Evolutionary conservation across 805 yeast genomes (phyloP).

Genomic region (Cyberlindnera mississippiensis): DNA sequence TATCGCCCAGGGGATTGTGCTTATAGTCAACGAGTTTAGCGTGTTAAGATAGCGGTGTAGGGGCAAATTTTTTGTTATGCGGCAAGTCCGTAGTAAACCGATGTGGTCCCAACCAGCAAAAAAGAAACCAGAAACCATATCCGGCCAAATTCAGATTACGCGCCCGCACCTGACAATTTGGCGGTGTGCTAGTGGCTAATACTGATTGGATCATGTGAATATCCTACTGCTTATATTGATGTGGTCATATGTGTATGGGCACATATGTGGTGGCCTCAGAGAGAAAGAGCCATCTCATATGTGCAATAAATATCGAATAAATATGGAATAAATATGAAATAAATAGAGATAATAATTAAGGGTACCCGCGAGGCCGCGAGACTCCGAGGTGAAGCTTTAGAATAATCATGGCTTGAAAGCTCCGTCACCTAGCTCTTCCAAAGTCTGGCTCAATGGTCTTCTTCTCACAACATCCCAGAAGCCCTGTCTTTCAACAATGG

Average conservation of each 20-base stretch:
- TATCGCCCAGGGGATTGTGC: background rate
- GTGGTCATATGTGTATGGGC: background rate
- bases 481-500: constrained; percentile 40
- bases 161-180: constrained; percentile 3
- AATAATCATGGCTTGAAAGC: constrained; percentile 22
- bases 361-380: too few species aligned
- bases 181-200: constrained; percentile 1
- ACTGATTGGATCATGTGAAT: background rate
- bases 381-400: background rate
- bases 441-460: constrained; percentile 77
- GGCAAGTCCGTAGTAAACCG: constrained; percentile 3
- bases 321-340: constrained; percentile 4
- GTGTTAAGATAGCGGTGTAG: constrained; percentile 9
- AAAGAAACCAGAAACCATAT: constrained; percentile 5
- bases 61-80: constrained; percentile 12
- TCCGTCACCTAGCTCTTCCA: constrained; percentile 59
- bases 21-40: background rate
- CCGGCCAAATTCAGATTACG: too few species aligned
- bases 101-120: constrained; percentile 6
- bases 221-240: too few species aligned
- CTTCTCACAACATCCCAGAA: constrained; percentile 82
- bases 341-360: background rate
- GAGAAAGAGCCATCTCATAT: constrained; percentile 1
- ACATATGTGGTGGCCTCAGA: constrained; percentile 4
- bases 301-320: constrained; percentile 5